Conservation (phyloP, 306 rosid species). For the Hylodesmum podocarpum region DNA sequence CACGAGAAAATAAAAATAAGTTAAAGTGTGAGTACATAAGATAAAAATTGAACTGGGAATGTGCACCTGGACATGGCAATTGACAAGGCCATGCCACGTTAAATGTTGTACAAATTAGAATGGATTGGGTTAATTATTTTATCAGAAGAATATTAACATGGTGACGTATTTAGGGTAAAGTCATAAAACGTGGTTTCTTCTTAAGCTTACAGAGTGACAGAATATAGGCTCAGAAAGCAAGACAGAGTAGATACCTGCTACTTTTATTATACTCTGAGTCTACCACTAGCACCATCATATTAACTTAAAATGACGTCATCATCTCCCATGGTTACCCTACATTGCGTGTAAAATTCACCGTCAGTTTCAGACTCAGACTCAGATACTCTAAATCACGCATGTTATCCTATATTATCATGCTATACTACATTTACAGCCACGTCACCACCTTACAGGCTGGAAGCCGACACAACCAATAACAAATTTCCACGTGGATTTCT, state of each 20-base stretch:
- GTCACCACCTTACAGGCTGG: conserved; percentile 42
- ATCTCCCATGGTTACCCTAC: background rate
- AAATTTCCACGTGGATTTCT: background rate
- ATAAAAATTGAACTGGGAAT: too few relatives aligned
- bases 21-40: too few relatives aligned
- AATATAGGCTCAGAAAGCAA: conserved; percentile 3
- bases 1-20: background rate
- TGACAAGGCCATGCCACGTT: background rate
- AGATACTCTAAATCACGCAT: background rate
- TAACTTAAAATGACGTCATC: background rate
- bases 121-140: too few relatives aligned
- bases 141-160: background rate
- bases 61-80: too few relatives aligned
- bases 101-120: too few relatives aligned
- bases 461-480: background rate
- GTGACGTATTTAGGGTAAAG: background rate
- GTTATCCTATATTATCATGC: too few relatives aligned
- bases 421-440: too few relatives aligned
- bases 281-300: background rate
- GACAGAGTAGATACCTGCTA: background rate
- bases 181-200: background rate
- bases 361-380: too few relatives aligned
- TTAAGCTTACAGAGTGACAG: background rate
- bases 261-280: background rate
- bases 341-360: background rate